phyloP scores from a whole-genome alignment of 768 basidiomycete species.

The Coprinopsis marcescibilis region DNA sequence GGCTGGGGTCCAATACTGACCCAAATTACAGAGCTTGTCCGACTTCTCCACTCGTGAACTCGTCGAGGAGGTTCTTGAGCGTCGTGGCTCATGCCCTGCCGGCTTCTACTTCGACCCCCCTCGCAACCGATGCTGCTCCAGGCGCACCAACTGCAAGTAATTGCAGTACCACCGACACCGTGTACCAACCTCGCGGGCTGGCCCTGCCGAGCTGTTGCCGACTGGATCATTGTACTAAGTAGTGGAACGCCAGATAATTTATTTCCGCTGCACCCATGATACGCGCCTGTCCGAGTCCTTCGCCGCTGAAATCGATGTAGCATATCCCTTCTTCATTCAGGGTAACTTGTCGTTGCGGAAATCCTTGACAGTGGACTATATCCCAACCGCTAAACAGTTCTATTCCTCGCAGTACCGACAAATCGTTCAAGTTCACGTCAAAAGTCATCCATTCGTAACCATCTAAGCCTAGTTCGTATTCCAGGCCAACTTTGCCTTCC shows the following conservation, averaged over 20 bases:
- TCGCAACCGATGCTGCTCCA: not conserved
- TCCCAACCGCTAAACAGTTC: not conserved
- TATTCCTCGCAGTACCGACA: not conserved
- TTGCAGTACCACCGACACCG: not conserved
- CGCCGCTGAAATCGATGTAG: too few relatives aligned
- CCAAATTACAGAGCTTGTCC: too few relatives aligned
- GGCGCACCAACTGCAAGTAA: not conserved
- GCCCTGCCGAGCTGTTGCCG: not conserved
- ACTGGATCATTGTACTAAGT: too few relatives aligned
- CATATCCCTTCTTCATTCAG: too few relatives aligned
- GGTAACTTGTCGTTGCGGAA: too few relatives aligned
- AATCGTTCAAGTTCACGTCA: not conserved
- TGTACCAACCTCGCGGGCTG: not conserved
- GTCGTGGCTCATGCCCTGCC: not conserved
- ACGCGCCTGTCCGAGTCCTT: too few relatives aligned
- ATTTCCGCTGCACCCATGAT: too few relatives aligned
- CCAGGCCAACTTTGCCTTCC: conserved; percentile 1
- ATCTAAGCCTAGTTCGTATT: not conserved
- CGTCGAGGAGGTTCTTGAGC: too few relatives aligned
- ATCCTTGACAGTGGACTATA: too few relatives aligned
- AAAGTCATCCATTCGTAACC: not conserved
- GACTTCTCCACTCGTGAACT: too few relatives aligned
- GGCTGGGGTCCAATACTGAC: too few relatives aligned
- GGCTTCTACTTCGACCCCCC: not conserved
- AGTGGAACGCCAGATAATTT: too few relatives aligned